Percentiles rank a stretch among this genome's conserved stretches.
Conservation (phyloP, 2,329 filamentous ascomycete genomes). For the Ceratocystis papillata region DNA sequence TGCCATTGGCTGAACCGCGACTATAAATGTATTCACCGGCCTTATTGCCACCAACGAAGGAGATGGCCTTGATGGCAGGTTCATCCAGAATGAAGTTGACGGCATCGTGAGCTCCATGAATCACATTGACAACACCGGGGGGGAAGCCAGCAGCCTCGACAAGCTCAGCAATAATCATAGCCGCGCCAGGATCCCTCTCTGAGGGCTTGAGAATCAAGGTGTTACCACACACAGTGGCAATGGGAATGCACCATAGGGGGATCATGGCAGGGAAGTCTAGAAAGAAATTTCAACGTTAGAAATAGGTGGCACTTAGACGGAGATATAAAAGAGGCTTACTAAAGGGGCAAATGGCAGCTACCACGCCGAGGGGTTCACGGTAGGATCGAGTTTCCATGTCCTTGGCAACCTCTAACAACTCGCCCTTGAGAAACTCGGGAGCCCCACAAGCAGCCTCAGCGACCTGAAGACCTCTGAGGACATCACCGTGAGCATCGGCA, state of each 20-base stretch:
- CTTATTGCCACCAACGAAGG: slow-evolving; percentile 79
- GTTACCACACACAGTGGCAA: slow-evolving; percentile 75
- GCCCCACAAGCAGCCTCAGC: slow-evolving; percentile 73
- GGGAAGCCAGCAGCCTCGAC: slow-evolving; percentile 72
- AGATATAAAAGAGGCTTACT: slow-evolving; percentile 45
- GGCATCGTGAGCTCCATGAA: slow-evolving; percentile 69
- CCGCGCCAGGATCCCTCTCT: slow-evolving; percentile 71
- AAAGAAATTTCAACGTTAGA: neutral
- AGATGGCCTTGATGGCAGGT: slow-evolving; percentile 74
- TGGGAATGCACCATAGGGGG: slow-evolving; percentile 80
- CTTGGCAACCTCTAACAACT: slow-evolving; percentile 74
- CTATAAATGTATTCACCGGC: slow-evolving; percentile 78
- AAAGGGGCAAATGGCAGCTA: slow-evolving; percentile 77
- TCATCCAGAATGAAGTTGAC: slow-evolving; percentile 82
- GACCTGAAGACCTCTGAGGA: slow-evolving; percentile 71
- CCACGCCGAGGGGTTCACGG: slow-evolving; percentile 68
- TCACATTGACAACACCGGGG: slow-evolving; percentile 68
- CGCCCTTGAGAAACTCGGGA: slow-evolving; percentile 70
- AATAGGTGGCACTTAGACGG: neutral
- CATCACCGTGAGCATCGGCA: slow-evolving; percentile 70
- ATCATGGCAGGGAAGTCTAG: slow-evolving; percentile 89
- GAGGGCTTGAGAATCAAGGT: slow-evolving; percentile 77
- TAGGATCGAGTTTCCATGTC: slow-evolving; percentile 84
- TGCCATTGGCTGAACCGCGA: slow-evolving; percentile 70
- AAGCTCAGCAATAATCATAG: slow-evolving; percentile 76